Conservation (phyloP, 1,284 basidiomycete genomes). For the Athelia sp. region DNA sequence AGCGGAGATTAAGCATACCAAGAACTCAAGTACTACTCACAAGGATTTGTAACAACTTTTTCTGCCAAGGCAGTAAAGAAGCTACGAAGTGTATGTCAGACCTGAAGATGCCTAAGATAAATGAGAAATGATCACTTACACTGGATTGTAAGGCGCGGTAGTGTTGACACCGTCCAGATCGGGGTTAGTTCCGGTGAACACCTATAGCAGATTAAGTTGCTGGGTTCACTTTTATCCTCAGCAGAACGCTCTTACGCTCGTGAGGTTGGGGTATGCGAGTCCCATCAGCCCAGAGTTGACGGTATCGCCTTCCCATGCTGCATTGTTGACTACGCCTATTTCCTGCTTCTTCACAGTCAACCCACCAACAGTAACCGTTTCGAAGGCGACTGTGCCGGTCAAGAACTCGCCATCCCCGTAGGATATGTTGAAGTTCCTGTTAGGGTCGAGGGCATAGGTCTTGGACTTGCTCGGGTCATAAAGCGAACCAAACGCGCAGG, state of each 20-base stretch:
- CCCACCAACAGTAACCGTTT: constrained; percentile 17
- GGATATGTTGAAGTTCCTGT: constrained; percentile 20
- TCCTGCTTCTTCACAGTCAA: constrained; percentile 18
- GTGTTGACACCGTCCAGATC: constrained; percentile 8
- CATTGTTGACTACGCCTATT: constrained; percentile 16
- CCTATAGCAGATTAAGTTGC: no score
- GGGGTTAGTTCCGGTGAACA: constrained; percentile 12
- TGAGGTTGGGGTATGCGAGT: constrained; percentile 14
- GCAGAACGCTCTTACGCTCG: constrained; percentile 6
- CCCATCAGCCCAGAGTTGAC: constrained; percentile 16
- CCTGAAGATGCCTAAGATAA: no score
- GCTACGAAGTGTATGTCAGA: no score
- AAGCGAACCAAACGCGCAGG: constrained; percentile 17
- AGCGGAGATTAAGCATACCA: background rate
- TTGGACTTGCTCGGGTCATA: constrained; percentile 15
- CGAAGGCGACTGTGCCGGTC: constrained; percentile 17
- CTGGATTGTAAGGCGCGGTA: constrained; percentile 13
- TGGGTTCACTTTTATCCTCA: no score
- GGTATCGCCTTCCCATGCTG: constrained; percentile 20
- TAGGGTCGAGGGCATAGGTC: constrained; percentile 13
- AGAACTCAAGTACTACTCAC: no score
- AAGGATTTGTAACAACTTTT: no score
- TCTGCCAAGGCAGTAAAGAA: no score
- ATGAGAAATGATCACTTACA: no score
- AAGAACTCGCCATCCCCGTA: constrained; percentile 17